Evolutionary conservation across 441 rosid genomes (phyloP).

Genomic region (Flueggea neowawraea): DNA sequence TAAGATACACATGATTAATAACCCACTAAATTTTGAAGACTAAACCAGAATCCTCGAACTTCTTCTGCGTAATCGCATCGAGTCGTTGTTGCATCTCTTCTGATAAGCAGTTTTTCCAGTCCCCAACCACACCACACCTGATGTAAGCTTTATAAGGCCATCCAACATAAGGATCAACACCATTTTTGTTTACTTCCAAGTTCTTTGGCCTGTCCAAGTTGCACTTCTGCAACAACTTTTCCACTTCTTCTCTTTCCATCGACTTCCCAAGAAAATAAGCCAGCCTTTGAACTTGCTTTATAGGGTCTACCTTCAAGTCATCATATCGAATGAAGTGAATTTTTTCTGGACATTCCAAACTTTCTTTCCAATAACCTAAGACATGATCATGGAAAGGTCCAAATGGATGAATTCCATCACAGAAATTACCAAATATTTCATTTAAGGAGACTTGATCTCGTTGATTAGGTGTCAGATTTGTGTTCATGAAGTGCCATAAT

Average conservation of each 20-base stretch:
- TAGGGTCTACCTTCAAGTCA: too few relatives aligned
- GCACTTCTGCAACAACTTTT: slow-evolving; percentile 8
- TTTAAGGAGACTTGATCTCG: background rate
- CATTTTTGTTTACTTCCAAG: slow-evolving; percentile 15
- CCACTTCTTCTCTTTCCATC: background rate
- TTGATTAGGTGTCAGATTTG: background rate
- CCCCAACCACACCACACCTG: slow-evolving; percentile 22
- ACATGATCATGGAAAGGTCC: too few relatives aligned
- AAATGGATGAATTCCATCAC: slow-evolving; percentile 16
- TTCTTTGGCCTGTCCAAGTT: slow-evolving; percentile 19
- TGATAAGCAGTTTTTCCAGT: slow-evolving; percentile 24
- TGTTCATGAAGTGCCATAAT: too few relatives aligned
- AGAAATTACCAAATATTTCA: slow-evolving; percentile 6
- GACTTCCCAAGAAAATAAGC: slow-evolving; percentile 4
- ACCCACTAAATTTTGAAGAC: too few relatives aligned
- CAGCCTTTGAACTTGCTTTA: background rate
- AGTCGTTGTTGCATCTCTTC: too few relatives aligned
- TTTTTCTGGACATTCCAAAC: slow-evolving; percentile 3
- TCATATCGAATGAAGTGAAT: slow-evolving; percentile 4
- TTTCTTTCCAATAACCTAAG: too few relatives aligned
- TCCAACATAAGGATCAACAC: slow-evolving; percentile 3
- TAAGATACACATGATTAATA: too few relatives aligned
- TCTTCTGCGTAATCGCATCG: too few relatives aligned
- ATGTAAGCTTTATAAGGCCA: slow-evolving; percentile 3
- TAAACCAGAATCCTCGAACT: too few relatives aligned